Base-by-base conservation (phyloP, 305 asterid genomes). In the Fraxinus nigra region DNA sequence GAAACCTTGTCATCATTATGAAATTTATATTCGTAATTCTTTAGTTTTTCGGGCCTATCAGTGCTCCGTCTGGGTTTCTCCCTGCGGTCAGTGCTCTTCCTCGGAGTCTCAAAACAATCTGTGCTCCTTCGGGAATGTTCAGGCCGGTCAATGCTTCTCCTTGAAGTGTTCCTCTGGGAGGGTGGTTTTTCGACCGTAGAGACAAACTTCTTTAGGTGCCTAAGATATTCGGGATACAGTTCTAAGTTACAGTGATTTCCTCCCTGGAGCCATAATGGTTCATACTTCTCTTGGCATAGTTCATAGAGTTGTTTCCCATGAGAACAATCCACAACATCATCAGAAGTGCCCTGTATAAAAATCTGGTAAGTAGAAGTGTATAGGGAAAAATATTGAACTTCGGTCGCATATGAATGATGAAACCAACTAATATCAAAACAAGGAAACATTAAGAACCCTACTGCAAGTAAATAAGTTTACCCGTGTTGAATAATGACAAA, bases 161-260 rank as follows among this genome's bases (percentile, higher is more conserved):
- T 90, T 28, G 92, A 85, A 37, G 73, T 75, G 87, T 84, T 86
- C 76, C 97, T 89, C 67, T 87, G 91, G 72, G 94, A 89, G 63
- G 90, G 97, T 75, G 95, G 91, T 82, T 88, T 93, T 76, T 95
- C 98, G 1, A 93, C 90, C 1, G 86, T 81, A 16, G 90, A 86
- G 28, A 95, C 89, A 48, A 92, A 95, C 87, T 94, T 95, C 84
- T 91, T 94, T 56, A 95, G 91, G 89, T 95, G 98, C 87, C 87
- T 92, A 16, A 94, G 90, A 72, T 94, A 95, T 78, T 95, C 98
- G 0, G 99, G 97, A 83, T 89, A 94, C 38, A 92, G 86, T 83
- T 95, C 99, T 81, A 95, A 86, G 90, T 95, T 92, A 76, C 99
- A 95, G 88, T 95, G 99, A 83, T 92, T 94, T 65, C 99, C 99